Base-by-base conservation (phyloP, 768 basidiomycete species). In the Cystobasidium tubakii region DNA sequence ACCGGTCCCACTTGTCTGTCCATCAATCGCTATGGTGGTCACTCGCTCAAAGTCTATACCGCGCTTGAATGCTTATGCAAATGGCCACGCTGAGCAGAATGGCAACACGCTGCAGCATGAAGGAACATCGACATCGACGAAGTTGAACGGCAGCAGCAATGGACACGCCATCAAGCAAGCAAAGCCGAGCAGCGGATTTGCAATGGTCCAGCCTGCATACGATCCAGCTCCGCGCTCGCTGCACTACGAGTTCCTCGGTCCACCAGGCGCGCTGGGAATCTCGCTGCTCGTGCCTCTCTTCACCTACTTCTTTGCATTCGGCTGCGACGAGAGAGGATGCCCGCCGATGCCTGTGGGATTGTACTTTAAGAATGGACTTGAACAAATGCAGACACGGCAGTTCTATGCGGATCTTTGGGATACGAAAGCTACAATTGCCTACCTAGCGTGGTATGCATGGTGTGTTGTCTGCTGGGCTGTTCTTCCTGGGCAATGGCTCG, bases 361-460 rank as follows among this genome's bases (percentile, higher is more conserved):
- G 17, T 76, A 77, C 62, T 19, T 73, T 43, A 31, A 21, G 23
- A 23, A 75, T 1, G 75, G 72, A 25, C 71, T 73, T 42, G 21
- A 33, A 70, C n/a, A 21, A 10, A 75, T 90, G 9, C 83, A 85
- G 6, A 81, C 82, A 77, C 75, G 79, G 4, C 79, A 82, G 21
- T 92, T 86, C 86, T 94, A 90, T 88, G 84, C 83, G 55, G 81
- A 83, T 23, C 85, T 96, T 0, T 96, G 90, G 89, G 93, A 97
- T 78, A 86, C 86, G 0, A 83, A 94, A 73, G 92, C 92, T 0
- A 78, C 86, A 1, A 77, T 87, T 25, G 85, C 89, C 19, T 98
- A 97, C 82, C 80, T 89, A 50, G 91, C 81, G 0, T 99, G 95
- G 94, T 97, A 96, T 81, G 83, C 86, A n/a, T 98, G 89, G 81